Evolutionary conservation across 768 basidiomycete genomes (phyloP).

Genomic region (Termitomyces sp.): DNA sequence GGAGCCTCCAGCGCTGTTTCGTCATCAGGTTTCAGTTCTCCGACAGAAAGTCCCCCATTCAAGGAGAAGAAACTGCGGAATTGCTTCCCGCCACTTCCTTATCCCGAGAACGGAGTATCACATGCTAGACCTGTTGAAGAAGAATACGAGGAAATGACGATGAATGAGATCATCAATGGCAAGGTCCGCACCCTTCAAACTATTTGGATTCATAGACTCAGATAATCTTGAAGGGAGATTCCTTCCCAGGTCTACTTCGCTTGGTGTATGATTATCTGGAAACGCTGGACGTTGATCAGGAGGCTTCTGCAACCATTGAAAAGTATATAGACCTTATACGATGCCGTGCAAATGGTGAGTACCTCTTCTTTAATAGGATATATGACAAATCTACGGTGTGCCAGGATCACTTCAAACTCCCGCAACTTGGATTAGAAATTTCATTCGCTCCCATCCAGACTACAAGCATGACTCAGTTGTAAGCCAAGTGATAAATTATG

Average conservation of each 20-base stretch:
- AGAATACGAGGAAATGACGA: constrained; percentile 89
- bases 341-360: constrained; percentile 71
- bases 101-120: constrained; percentile 36
- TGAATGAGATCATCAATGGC: constrained; percentile 94
- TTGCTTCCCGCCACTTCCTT: constrained; percentile 62
- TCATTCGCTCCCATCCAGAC: constrained; percentile 84
- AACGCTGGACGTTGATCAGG: constrained; percentile 69
- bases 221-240: constrained; percentile 37
- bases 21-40: constrained; percentile 36
- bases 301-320: constrained; percentile 55
- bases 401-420: constrained; percentile 77
- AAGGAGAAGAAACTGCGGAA: constrained; percentile 65
- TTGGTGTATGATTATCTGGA: constrained; percentile 82
- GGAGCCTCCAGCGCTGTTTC: constrained; percentile 39
- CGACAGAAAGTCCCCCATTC: constrained; percentile 25
- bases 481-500: constrained; percentile 87
- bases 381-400: neutral
- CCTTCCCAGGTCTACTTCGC: constrained; percentile 76
- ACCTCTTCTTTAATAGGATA: neutral
- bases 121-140: constrained; percentile 50
- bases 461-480: constrained; percentile 95
- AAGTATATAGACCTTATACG: constrained; percentile 79
- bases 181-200: constrained; percentile 41
- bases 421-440: constrained; percentile 90
- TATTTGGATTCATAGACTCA: neutral